Evolutionary conservation across 2,329 filamentous ascomycete genomes (phyloP), one percentile per base, ranked within the genome.

Genomic region (Blastomyces silverae): DNA sequence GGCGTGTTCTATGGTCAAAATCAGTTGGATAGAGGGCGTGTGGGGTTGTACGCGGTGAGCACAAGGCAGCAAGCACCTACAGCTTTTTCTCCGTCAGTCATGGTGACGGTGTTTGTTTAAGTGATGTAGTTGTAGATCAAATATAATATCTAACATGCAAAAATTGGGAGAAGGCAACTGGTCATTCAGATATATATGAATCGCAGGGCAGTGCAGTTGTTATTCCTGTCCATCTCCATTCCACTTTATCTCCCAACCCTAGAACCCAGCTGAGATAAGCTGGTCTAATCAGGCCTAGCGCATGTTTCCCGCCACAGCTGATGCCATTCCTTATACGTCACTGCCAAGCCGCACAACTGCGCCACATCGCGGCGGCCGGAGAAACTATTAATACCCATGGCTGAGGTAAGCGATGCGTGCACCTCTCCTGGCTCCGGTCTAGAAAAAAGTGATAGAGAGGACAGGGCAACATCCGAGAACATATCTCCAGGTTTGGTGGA

Each of bases 1-100:
- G 77, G 73, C 72, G 73, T 70, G 69, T 74, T 70, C 72, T 72
- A 66, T 65, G 63, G 63, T 65, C 62, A 59, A 68, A 65, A 67
- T 73, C 61, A 73, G 72, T 65, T 60, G 66, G 53, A 64, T 66
- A 57, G 62, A 66, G 28, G 42, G 64, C 25, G 59, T 64, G 58
- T 66, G 57, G 64, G 52, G 61, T 52, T 65, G 65, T 46, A 68
- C 63, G 46, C n/a, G 20, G 44, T 13, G 34, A 37, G 60, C 11
- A 37, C n/a, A 42, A 46, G 15, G 25, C 20, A 37, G 7, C 17
- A 52, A 25, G 53, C 61, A 52, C 50, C 22, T 61, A 65, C 64
- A n/a, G 50, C 46, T 60, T 67, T 67, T 50, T 67, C 67, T 50
- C 64, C 48, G 56, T 68, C 67, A 53, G 66, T 55, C 67, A 68